Evolutionary conservation across 345 rosid species (phyloP), one percentile per base, ranked within the genome.

Genomic region (Salix koriyanagi): DNA sequence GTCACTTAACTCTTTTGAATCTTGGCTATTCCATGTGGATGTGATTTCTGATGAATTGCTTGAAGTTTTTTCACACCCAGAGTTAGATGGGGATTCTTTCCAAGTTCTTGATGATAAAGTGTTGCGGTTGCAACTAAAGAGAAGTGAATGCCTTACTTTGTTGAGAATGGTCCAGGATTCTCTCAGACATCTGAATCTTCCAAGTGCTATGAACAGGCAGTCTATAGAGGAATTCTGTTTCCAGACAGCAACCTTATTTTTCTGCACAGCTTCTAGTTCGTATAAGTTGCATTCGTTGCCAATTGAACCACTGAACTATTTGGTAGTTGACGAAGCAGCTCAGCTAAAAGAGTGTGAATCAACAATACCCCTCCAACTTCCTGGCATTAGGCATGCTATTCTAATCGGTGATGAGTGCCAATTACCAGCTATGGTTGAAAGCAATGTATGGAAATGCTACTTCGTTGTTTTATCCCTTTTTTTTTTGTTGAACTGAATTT

Each of bases 251-350:
- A 58, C 82, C 1, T 26, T 88, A 37, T 46, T 88, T 46, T 84
- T 88, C 14, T 88, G 86, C 77, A 90, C 91, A 10, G 83, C 85
- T 25, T 81, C 84, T 15, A 72, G 77, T 48, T 85, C 90, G 15
- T 69, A 26, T 56, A 84, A 84, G 65, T 81, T 90, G 72, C 67
- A 79, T 56, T 23, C 67, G 1, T 30, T 65, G 12, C 39, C n/a
- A 6, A 73, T 81, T 75, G 36, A 76, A 60, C 87, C 89, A 10
- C 70, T 87, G 46, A 54, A 83, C 19, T 30, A 86, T 37, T 74
- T 90, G 76, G 86, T 90, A 1, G 87, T 90, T 6, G 93, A 90
- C 30, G 93, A 90, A 83, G 93, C 93, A 44, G 90, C 90, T 10
- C 93, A 90, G 70, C 72, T 90, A 32, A 89, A 81, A 72, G 92